Conservation (phyloP, 139 green algal genomes). For the Prasinococcaceae sp. region DNA sequence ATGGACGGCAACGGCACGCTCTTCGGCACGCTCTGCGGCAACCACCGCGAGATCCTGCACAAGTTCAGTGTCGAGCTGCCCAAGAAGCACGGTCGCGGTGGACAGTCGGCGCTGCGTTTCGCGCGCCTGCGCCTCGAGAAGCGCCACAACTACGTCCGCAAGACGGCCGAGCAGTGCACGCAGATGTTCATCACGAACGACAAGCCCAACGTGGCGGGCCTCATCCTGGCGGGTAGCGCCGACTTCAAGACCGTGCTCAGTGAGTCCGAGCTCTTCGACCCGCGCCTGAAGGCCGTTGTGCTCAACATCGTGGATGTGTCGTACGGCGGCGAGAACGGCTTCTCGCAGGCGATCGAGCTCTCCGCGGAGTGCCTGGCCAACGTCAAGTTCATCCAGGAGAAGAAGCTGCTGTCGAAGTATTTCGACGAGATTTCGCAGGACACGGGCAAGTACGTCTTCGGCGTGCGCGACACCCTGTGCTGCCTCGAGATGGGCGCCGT, state of each 20-base stretch:
- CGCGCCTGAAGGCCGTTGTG: conserved; percentile 70
- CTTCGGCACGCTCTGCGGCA: conserved; percentile 91
- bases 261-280: conserved; percentile 92
- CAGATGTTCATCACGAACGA: conserved; percentile 87
- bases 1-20: conserved; percentile 96
- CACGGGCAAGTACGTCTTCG: conserved; percentile 87
- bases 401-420: conserved; percentile 44
- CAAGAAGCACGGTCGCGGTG: conserved; percentile 93
- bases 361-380: conserved; percentile 86
- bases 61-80: conserved; percentile 95
- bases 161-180: conserved; percentile 68
- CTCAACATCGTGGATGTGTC: conserved; percentile 91
- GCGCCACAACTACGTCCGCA: conserved; percentile 97
- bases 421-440: conserved; percentile 97
- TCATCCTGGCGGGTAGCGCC: conserved; percentile 84
- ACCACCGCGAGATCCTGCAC: conserved; percentile 84
- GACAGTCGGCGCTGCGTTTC: conserved; percentile 95
- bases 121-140: conserved; percentile 95
- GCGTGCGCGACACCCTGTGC: conserved; percentile 79
- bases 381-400: conserved; percentile 98
- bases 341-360: conserved; percentile 97
- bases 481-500: conserved; percentile 98
- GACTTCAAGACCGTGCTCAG: conserved; percentile 97
- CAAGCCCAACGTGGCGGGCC: conserved; percentile 79
- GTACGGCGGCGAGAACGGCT: conserved; percentile 96